Evolutionary conservation across 2,329 filamentous ascomycete species (phyloP), one percentile per base, ranked within the genome.

Genomic region (Verticillium isaacii): DNA sequence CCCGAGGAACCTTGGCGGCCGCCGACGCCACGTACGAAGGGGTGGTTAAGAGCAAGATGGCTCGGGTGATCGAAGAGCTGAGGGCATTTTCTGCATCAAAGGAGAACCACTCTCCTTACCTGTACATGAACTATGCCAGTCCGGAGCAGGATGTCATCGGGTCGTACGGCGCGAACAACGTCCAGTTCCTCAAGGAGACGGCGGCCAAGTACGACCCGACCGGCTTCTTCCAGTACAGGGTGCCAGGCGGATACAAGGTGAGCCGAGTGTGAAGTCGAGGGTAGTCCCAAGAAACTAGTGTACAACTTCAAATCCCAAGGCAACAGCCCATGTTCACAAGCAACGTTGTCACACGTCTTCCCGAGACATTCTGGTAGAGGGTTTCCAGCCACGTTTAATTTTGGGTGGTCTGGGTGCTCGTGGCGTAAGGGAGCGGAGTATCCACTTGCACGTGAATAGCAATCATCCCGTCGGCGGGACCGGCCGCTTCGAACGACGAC

Each of bases 161-260:
- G 1, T 62, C 61, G 1, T 64, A 63, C 5, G 61, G 61, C 0
- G 56, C 39, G 23, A 58, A 60, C 12, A 64, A 59, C 1, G 57
- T 36, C 8, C 23, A 29, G 56, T 63, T 63, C 12, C 25, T 64
- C 15, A 57, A 23, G 39, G 41, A 37, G 29, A 41, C 45, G 5
- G 63, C 63, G 3, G 57, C 56, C 14, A 60, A 64, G 23, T 63
- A 64, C n/a, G 63, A 61, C 6, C 59, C 61, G 32, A 50, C 74
- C 59, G 78, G 79, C 1, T 52, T 63, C 32, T 63, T 64, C 39
- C 63, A 64, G 45, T 17, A 15, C 9, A 54, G 58, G 3, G 52
- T 64, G 5, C 37, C 56, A 8, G 63, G 63, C 3, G 61, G 59
- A 0, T 64, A 32, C 32, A 61, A 64, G 32, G 45, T 23, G 19